Base-by-base conservation (phyloP, 2,329 filamentous ascomycete species). In the Cercospora nicotianae region DNA sequence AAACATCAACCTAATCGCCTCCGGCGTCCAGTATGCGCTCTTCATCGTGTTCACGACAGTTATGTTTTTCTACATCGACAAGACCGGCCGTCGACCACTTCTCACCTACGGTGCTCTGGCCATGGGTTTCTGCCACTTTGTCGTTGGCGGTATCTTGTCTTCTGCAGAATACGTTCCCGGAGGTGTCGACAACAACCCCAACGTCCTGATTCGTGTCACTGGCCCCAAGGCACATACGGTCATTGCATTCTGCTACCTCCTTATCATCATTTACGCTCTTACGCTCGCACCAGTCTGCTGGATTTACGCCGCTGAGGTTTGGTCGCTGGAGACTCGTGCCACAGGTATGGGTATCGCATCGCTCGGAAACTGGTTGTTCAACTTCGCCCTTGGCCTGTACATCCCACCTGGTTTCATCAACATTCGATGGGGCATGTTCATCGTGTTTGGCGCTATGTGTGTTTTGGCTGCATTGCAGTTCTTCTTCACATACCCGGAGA, bases 71-170 rank as follows among this genome's bases (percentile, higher is more conserved):
- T 80, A 79, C 69, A 79, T 82, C 67, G 80, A 82, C 71, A 79
- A 78, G 61, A 78, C 78, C 60, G 80, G 80, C 20, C 75, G 80
- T 60, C 74, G 80, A 18, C 78, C 79, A 9, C 73, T 82, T 1
- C 74, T 83, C 72, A 87, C 96, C 78, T 86, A 84, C 75, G 93
- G 93, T 73, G 92, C 91, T 31, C 68, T 89, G 2, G 91, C 91
- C 73, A 96, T 96, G 93, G 83, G 93, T 10, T 77, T 94, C 74
- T 93, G 91, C 83, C 90, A 96, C 81, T 95, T 95, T 84, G 85
- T 96, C 77, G 90, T 95, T 64, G 93, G 81, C 16, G 82, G 81
- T 30, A 74, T 83, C 30, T 74, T 85, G 77, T 80, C 8, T 74
- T 75, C 4, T 77, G 82, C 83, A 33, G 76, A 74, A 10, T 75